Conservation (phyloP, 2,329 filamentous ascomycete genomes). For the Fusarium neocosmosporiellum region DNA sequence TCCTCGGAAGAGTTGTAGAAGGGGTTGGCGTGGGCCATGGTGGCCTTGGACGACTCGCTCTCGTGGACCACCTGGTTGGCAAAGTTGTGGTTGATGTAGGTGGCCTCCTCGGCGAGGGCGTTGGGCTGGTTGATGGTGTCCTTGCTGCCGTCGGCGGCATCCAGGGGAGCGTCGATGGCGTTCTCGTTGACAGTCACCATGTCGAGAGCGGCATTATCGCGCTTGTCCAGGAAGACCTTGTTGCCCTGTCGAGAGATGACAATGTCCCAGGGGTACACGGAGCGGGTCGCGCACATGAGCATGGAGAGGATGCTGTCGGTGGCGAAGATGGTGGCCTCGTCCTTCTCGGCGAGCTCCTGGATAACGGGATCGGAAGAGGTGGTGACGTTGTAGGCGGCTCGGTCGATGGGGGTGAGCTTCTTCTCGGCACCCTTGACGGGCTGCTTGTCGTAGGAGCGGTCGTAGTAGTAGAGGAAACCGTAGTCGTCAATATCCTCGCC, state of each 20-base stretch:
- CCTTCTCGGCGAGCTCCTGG: constrained; percentile 94
- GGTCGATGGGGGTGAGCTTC: constrained; percentile 89
- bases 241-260: constrained; percentile 92
- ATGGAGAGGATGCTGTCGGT: constrained; percentile 98
- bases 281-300: constrained; percentile 98
- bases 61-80: constrained; percentile 94
- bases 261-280: constrained; percentile 98
- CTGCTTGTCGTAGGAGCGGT: constrained; percentile 93
- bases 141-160: constrained; percentile 91
- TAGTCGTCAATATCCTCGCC: constrained; percentile 96
- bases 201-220: constrained; percentile 92
- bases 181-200: constrained; percentile 99
- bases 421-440: constrained; percentile 89
- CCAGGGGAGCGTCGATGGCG: constrained; percentile 91
- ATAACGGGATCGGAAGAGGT: constrained; percentile 96
- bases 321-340: constrained; percentile 96
- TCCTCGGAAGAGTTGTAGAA: constrained; percentile 97
- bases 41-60: constrained; percentile 79
- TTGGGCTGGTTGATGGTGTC: constrained; percentile 94
- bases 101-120: constrained; percentile 94
- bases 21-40: constrained; percentile 90
- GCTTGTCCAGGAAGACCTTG: constrained; percentile 99
- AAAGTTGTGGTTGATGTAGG: constrained; percentile 99
- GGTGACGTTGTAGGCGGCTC: constrained; percentile 97
- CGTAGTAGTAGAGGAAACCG: constrained; percentile 98